These are phyloP conservation scores for Volvariella volvacea DNA, from an alignment of 1,284 basidiomycete species.

Conservation along the genomic window DNA sequence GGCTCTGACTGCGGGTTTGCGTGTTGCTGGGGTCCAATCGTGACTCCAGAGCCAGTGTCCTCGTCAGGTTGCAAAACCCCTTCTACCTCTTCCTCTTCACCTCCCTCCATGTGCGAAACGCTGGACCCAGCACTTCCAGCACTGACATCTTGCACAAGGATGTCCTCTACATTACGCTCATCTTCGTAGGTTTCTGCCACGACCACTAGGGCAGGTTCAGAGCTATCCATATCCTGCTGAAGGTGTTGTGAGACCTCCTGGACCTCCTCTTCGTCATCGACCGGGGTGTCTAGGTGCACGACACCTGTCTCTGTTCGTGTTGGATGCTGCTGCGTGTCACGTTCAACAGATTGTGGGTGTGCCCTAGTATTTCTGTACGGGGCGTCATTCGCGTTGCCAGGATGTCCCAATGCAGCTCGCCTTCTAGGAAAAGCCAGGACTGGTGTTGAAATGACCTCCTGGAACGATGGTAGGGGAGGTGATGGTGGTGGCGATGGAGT, in stretches of 20 bases:
- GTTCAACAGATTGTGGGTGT: constrained; percentile 12
- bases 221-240: background rate
- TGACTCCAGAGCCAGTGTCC: background rate
- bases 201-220: background rate
- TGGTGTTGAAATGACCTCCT: background rate
- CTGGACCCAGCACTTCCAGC: background rate
- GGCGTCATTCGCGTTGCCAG: constrained; percentile 2
- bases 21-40: constrained; percentile 1
- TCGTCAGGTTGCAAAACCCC: constrained; percentile 2
- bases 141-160: background rate
- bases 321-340: background rate
- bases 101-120: background rate
- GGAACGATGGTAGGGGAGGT: background rate
- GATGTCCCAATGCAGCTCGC: background rate
- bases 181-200: constrained; percentile 4
- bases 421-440: background rate
- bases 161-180: constrained; percentile 4
- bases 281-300: background rate
- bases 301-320: background rate
- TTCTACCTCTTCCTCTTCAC: constrained; percentile 6
- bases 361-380: constrained; percentile 17
- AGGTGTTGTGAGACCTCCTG: background rate
- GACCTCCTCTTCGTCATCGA: background rate
- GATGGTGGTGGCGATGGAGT: background rate
- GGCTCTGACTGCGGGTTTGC: constrained; percentile 6